Conservation (phyloP, 1,284 basidiomycete genomes). For the Stereum hirsutum region DNA sequence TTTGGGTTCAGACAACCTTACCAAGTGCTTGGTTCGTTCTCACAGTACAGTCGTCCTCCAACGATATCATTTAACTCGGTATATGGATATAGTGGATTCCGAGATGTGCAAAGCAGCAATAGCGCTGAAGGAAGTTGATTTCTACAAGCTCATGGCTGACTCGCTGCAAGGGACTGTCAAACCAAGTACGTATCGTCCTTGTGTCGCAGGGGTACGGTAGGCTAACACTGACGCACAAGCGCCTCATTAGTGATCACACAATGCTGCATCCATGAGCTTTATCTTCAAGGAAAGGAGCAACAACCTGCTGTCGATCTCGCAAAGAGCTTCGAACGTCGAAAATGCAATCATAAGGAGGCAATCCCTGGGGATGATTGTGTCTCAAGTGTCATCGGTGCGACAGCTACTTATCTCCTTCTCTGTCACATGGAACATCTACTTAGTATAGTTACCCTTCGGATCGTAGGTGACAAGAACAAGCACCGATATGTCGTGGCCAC, state of each 20-base stretch:
- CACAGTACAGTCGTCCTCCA: not conserved
- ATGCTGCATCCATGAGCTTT: slow-evolving; percentile 88
- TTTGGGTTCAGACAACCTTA: slow-evolving; percentile 91
- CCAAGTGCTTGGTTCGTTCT: slow-evolving; percentile 68
- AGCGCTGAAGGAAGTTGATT: slow-evolving; percentile 64
- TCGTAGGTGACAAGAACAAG: slow-evolving; percentile 83
- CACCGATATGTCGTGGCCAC: slow-evolving; percentile 86
- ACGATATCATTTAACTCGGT: slow-evolving; percentile 6
- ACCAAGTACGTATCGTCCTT: slow-evolving; percentile 58
- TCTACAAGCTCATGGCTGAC: slow-evolving; percentile 62
- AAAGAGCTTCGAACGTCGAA: slow-evolving; percentile 86
- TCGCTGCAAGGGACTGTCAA: slow-evolving; percentile 83
- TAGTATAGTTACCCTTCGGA: not conserved
- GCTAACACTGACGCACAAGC: slow-evolving; percentile 26
- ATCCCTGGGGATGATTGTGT: slow-evolving; percentile 84
- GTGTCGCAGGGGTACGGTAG: not conserved
- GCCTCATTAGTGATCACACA: slow-evolving; percentile 85
- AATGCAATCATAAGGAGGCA: slow-evolving; percentile 87
- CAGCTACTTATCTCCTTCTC: slow-evolving; percentile 1
- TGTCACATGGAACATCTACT: not conserved
- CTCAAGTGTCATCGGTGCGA: slow-evolving; percentile 70
- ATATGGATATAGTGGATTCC: slow-evolving; percentile 58
- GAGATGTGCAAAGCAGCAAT: slow-evolving; percentile 71
- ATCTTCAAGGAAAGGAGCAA: slow-evolving; percentile 62
- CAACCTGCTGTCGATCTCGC: slow-evolving; percentile 81